Evolutionary conservation across 1,284 basidiomycete genomes (phyloP).

Genomic region (Melampsora larici-populina): DNA sequence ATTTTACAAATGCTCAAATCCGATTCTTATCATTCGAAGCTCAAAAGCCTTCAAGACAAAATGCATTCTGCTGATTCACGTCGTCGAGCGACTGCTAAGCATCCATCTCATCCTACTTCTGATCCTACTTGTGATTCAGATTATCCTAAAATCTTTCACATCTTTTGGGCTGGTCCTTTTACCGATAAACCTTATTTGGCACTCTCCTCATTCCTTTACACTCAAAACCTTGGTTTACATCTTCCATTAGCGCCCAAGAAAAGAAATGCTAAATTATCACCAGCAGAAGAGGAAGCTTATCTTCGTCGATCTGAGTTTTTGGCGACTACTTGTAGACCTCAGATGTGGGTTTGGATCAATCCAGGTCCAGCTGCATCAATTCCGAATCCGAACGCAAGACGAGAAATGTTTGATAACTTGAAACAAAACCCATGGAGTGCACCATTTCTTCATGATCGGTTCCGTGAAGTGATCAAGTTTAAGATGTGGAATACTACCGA

Average conservation of each 20-base stretch:
- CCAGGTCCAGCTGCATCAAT: slow-evolving; percentile 65
- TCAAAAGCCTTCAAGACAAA: slow-evolving; percentile 44
- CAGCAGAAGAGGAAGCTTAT: slow-evolving; percentile 41
- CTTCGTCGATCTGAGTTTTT: slow-evolving; percentile 43
- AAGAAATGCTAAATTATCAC: slow-evolving; percentile 37
- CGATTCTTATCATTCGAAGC: slow-evolving; percentile 44
- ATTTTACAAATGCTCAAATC: slow-evolving; percentile 44
- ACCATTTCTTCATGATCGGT: slow-evolving; percentile 74
- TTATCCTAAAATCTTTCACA: slow-evolving; percentile 72
- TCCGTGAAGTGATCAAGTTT: slow-evolving; percentile 75
- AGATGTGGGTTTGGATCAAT: slow-evolving; percentile 87
- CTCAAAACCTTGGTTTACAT: slow-evolving; percentile 69
- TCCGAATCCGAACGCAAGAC: slow-evolving; percentile 67
- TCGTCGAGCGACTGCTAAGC: slow-evolving; percentile 49
- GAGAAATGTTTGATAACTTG: slow-evolving; percentile 67
- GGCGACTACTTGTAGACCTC: slow-evolving; percentile 62
- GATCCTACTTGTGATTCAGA: slow-evolving; percentile 64
- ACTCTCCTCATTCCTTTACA: slow-evolving; percentile 72
- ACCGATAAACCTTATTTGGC: slow-evolving; percentile 79
- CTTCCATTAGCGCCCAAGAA: slow-evolving; percentile 54
- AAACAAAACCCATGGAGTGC: slow-evolving; percentile 76
- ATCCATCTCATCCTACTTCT: slow-evolving; percentile 52
- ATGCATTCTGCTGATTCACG: slow-evolving; percentile 26
- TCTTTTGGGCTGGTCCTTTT: slow-evolving; percentile 80
- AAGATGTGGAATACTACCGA: slow-evolving; percentile 87